Base-by-base conservation (phyloP, 176 grass and related monocot genomes). In the Bolboschoenus planiculmis region DNA sequence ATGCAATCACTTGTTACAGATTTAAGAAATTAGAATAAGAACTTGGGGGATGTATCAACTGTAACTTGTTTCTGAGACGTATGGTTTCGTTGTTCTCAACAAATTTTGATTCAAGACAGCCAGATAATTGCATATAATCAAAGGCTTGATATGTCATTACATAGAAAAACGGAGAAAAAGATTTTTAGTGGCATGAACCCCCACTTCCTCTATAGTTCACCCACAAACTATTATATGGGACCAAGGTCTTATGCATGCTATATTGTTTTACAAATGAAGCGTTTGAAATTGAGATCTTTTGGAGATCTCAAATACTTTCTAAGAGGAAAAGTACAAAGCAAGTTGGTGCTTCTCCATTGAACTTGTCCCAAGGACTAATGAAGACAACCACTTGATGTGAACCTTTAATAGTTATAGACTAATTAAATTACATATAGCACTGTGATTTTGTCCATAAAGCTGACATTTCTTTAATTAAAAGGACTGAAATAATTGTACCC, bases 371-470 rank as follows among this genome's bases (percentile, higher is more conserved):
- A 30, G 59, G 65, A n/a, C n/a, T n/a, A n/a, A n/a, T n/a, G n/a
- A 68, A 68, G 65, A 70, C 33, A 42, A 37, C 18, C 34, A 68
- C 64, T 68, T 68, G 64, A 68, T 39, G 64, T 40, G 61, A 65
- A n/a, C 39, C 34, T 7, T 40, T 68, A 68, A 64, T 50, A 13
- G 47, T 13, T 53, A 40, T 70, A 6, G 7, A 40, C 35, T 68
- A 40, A 5, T 65, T 31, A 65, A 65, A 36, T 18, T 65, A 65
- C 31, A 16, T 65, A 65, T 35, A 30, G 24, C 30, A 62, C 21
- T 27, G 26, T 59, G n/a, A 9, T 24, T 23, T 26, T 63, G 27
- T 63, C 10, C 11, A 31, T 15, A 63, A 13, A 30, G 1, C 64
- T 68, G 31, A 68, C 35, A 36, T 7, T n/a, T 7, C 33, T 67